Evolutionary conservation across 2,329 filamentous ascomycete species (phyloP).

Genomic region (Alternaria brassicicola): DNA sequence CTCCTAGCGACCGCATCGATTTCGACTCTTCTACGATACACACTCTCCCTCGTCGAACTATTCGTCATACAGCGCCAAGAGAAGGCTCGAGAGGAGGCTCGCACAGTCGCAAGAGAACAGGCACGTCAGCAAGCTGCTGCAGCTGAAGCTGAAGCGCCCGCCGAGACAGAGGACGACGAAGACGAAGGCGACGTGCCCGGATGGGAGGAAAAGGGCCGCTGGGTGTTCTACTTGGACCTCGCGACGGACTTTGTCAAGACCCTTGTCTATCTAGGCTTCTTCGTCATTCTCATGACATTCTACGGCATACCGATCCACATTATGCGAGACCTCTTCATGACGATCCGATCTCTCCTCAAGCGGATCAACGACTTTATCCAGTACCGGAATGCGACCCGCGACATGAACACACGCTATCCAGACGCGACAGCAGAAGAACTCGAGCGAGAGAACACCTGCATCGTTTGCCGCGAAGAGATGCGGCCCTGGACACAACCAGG

Average conservation of each 20-base stretch:
- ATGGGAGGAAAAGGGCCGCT: constrained; percentile 95
- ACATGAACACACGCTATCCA: constrained; percentile 90
- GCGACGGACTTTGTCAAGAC: constrained; percentile 90
- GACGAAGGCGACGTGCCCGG: constrained; percentile 94
- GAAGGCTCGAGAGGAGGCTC: constrained; percentile 58
- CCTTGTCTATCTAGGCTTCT: constrained; percentile 87
- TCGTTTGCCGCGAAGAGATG: constrained; percentile 98
- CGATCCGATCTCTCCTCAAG: constrained; percentile 87
- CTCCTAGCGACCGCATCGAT: constrained; percentile 80
- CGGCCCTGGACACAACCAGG: constrained; percentile 70
- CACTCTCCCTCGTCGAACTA: constrained; percentile 77
- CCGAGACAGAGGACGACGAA: constrained; percentile 71
- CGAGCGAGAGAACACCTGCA: constrained; percentile 86
- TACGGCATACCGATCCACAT: constrained; percentile 97
- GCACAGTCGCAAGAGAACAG: constrained; percentile 61
- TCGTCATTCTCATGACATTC: constrained; percentile 89
- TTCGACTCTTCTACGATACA: constrained; percentile 79
- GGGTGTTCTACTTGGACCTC: constrained; percentile 86
- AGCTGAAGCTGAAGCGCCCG: constrained; percentile 47
- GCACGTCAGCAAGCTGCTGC: constrained; percentile 65
- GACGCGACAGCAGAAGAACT: constrained; percentile 91
- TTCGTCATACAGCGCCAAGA: constrained; percentile 78
- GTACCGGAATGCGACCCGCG: constrained; percentile 87
- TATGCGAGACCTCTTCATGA: constrained; percentile 92
- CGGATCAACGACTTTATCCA: constrained; percentile 85